These are phyloP conservation scores for Agastache rugosa DNA, from an alignment of 257 asterid species.

Conservation along the genomic window DNA sequence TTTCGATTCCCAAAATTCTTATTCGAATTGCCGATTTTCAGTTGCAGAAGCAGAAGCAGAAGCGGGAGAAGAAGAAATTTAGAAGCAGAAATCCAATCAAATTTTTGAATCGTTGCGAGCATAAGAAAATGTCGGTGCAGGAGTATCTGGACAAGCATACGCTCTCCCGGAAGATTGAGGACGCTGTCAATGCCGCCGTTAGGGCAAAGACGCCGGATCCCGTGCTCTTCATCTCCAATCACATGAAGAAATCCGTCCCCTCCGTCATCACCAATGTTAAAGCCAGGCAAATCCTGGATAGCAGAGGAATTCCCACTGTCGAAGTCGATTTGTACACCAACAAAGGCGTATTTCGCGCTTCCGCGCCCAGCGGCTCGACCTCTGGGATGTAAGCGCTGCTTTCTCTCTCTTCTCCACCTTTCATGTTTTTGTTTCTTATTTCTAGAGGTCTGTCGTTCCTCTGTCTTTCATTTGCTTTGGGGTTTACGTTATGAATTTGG, in stretches of 20 bases:
- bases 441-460: background rate
- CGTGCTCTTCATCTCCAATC: slow-evolving; percentile 95
- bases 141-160: slow-evolving; percentile 88
- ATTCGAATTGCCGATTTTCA: slow-evolving; percentile 19
- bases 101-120: background rate
- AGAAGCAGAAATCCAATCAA: slow-evolving; percentile 8
- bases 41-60: slow-evolving; percentile 16
- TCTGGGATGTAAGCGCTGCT: slow-evolving; percentile 68
- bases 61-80: slow-evolving; percentile 18
- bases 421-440: background rate
- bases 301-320: slow-evolving; percentile 99
- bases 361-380: slow-evolving; percentile 82
- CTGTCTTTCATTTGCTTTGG: slow-evolving; percentile 17
- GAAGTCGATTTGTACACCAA: slow-evolving; percentile 94
- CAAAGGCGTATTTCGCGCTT: slow-evolving; percentile 90
- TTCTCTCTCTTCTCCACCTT: background rate
- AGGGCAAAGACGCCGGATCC: slow-evolving; percentile 95
- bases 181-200: slow-evolving; percentile 99
- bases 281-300: slow-evolving; percentile 93
- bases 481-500: slow-evolving; percentile 23
- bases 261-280: slow-evolving; percentile 89
- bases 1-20: slow-evolving; percentile 8
- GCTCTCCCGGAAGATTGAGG: slow-evolving; percentile 95
- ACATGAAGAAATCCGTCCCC: slow-evolving; percentile 87
- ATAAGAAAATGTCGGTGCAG: slow-evolving; percentile 83